These are phyloP conservation scores for Allium fistulosum DNA, from an alignment of 106 monocot genomes.

Conservation along the genomic window DNA sequence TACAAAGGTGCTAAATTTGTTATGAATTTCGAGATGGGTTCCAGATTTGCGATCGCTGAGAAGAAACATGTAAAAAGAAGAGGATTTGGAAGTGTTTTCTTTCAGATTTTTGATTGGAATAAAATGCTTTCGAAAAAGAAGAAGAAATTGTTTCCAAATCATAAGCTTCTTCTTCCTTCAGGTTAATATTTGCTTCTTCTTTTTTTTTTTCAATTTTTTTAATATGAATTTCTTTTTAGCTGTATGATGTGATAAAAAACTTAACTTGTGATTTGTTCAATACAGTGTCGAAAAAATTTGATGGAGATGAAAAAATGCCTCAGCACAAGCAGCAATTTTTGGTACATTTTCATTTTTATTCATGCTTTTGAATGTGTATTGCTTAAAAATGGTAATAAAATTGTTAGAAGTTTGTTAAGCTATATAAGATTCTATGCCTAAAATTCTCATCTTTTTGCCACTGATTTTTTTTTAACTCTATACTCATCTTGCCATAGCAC, in stretches of 20 bases:
- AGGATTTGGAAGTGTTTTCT: constrained; percentile 47
- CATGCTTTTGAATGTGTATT: too few relatives aligned
- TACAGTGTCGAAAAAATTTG: constrained; percentile 37
- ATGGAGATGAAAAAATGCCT: constrained; percentile 38
- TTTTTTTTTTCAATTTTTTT: not conserved
- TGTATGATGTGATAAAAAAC: not conserved
- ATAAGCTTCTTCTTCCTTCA: constrained; percentile 35
- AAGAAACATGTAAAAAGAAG: constrained; percentile 30
- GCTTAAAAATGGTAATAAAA: too few relatives aligned
- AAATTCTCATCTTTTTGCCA: too few relatives aligned
- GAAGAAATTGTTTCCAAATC: constrained; percentile 47
- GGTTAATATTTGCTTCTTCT: constrained; percentile 17
- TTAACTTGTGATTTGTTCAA: constrained; percentile 6
- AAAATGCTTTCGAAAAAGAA: constrained; percentile 44
- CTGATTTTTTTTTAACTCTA: too few relatives aligned
- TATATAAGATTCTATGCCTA: too few relatives aligned
- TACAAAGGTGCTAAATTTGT: too few relatives aligned
- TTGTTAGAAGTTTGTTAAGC: too few relatives aligned
- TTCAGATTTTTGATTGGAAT: constrained; percentile 90
- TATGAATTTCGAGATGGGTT: constrained; percentile 4
- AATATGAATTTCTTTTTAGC: not conserved
- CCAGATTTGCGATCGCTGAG: constrained; percentile 41
- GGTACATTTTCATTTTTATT: constrained; percentile 17
- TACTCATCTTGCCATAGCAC: too few relatives aligned
- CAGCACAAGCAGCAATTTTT: constrained; percentile 34